Evolutionary conservation across 192 early-diverging fungal genomes (phyloP).

Genomic region (Coemansia sp.): DNA sequence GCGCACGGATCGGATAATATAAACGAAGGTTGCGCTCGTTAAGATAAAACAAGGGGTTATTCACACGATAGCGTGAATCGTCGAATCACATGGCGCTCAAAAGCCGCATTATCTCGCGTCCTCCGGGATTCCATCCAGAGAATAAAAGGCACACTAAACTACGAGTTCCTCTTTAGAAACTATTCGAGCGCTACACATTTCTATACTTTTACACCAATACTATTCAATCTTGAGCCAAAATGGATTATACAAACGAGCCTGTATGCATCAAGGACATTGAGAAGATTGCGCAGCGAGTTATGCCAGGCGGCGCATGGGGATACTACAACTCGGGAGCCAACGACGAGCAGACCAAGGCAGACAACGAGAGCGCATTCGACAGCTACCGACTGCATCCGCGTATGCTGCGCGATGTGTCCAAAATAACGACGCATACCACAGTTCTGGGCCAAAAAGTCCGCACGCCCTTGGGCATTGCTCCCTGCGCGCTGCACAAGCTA

Average conservation of each 20-base stretch:
- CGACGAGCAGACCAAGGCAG: slow-evolving; percentile 54
- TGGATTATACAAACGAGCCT: slow-evolving; percentile 24
- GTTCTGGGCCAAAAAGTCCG: slow-evolving; percentile 59
- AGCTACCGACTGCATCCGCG: slow-evolving; percentile 61
- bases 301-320: slow-evolving; percentile 51
- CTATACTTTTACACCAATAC: background rate
- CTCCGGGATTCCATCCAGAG: too few species aligned
- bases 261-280: slow-evolving; percentile 56
- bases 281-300: slow-evolving; percentile 26
- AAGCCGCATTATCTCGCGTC: too few species aligned
- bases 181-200: background rate
- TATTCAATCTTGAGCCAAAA: background rate
- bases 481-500: slow-evolving; percentile 77
- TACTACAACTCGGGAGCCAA: slow-evolving; percentile 61
- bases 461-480: slow-evolving; percentile 75
- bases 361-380: slow-evolving; percentile 50
- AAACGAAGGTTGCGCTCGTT: background rate
- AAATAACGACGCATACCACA: slow-evolving; percentile 62
- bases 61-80: background rate
- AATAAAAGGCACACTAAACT: background rate
- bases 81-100: slow-evolving; percentile 1
- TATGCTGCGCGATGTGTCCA: slow-evolving; percentile 71
- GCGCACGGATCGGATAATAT: background rate
- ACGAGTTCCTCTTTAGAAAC: background rate
- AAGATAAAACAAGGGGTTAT: too few species aligned